Evolutionary conservation across 345 rosid genomes (phyloP), one percentile per base, ranked within the genome.

Genomic region (Citrus australasica): DNA sequence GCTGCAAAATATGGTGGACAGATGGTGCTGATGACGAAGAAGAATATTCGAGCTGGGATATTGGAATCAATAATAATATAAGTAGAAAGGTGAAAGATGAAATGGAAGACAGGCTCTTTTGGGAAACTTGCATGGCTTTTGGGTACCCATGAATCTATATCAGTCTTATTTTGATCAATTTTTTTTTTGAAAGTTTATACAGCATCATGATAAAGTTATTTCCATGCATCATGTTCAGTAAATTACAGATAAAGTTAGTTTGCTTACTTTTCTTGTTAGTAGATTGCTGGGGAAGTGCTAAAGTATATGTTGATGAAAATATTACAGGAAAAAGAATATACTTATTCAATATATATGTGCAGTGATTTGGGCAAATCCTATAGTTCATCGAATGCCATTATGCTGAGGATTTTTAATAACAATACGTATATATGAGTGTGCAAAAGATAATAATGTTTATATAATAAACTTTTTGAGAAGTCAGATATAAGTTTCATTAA

Each of bases 121-220:
- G 94, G 94, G 91, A 90, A 69, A 85, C 91, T 59, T 90, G 94
- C 82, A 79, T 90, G 78, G 92, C 90, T 1, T 67, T 80, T 42
- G 94, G 94, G 35, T 89, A 89, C 76, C 91, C 94, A 10, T 85
- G 75, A 82, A 32, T 22, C 27, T 30, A 77, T 40, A 28, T 33
- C 9, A 35, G 13, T 66, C 2, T 66, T 21, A 24, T 3, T 61
- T 16, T 33, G 0, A 35, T 35, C 38, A 21, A 32, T 3, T 14
- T 13, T 11, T 32, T 19, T 64, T 22, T 38, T 38, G 0, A 7
- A 64, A 32, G 21, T 33, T 65, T 1, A 30, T 17, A 10, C 21
- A 32, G 32, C 21, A 17, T 7, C 38, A 30, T 65, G 42, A 33
- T 65, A 19, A 65, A 65, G 21, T 7, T 14, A 64, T 32, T 30